Evolutionary conservation across 1,284 basidiomycete genomes (phyloP), one percentile per base, ranked within the genome.

Genomic region (Boletellus deceptivus): DNA sequence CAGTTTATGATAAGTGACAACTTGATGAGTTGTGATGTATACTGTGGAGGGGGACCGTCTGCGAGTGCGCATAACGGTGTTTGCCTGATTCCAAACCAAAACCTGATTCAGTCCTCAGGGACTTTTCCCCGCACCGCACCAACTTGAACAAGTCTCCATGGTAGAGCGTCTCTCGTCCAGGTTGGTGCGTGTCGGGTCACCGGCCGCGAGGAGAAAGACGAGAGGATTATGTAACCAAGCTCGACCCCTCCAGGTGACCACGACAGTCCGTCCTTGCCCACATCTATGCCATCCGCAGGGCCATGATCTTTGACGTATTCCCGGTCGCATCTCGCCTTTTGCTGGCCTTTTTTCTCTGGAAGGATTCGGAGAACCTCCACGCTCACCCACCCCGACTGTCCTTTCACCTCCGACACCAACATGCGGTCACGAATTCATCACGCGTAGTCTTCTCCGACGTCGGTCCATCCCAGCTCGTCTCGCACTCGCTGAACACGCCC

Each of bases 391-490:
- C 65, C 39, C 65, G 68, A 22, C 64, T 83, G 10, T 72, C 68
- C n/a, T 86, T 88, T 63, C 75, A 77, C 43, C 74, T 88, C 22
- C 79, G 85, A 33, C 85, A 88, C 62, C 69, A 78, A 37, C 84
- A 88, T 58, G 79, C 76, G 20, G 63, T 79, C 20, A 73, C 78
- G 27, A 69, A 78, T 52, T 64, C 71, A 22, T 79, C 79, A 6
- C 75, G 72, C 13, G 73, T 83, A 42, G 63, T 84, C 52, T 83
- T 87, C 63, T 70, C 76, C 29, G 75, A 87, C 59, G 65, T 80
- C 38, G 58, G 60, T 42, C 59, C 68, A 58, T 64, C 52, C 56
- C 67, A 52, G 48, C 56, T 52, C 38, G 2, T 55, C 59, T 60
- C 34, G 39, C 63, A 54, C 45, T 59, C 56, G 54, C 55, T 64